phyloP scores from a whole-genome alignment of 2,329 filamentous ascomycete species.

The Truncatella angustata region DNA sequence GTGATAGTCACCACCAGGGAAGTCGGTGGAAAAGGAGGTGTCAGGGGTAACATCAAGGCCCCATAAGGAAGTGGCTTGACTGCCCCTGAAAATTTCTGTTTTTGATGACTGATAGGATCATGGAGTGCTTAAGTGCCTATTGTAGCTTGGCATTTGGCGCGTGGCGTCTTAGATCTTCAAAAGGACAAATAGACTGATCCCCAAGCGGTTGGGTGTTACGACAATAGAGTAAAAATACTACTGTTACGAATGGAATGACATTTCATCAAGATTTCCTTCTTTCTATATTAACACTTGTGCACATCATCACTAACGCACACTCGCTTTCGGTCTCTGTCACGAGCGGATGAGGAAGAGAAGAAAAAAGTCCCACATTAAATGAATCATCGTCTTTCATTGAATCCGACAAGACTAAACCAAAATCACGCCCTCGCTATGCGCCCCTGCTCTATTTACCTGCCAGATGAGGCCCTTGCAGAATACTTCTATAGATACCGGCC shows the following conservation, averaged over 20 bases:
- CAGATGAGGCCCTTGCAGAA: not conserved
- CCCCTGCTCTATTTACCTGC: not conserved
- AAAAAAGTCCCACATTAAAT: too few relatives aligned
- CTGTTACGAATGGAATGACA: too few relatives aligned
- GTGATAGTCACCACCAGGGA: constrained; percentile 81
- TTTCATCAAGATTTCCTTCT: too few relatives aligned
- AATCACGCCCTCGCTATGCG: not conserved
- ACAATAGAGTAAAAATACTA: constrained; percentile 1
- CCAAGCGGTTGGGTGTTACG: not conserved
- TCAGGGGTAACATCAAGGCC: constrained; percentile 58
- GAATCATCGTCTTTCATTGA: not conserved
- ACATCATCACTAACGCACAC: too few relatives aligned
- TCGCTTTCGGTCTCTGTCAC: too few relatives aligned
- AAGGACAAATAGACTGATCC: constrained; percentile 3
- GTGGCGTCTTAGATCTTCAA: constrained; percentile 3
- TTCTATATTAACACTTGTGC: too few relatives aligned
- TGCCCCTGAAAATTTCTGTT: not conserved
- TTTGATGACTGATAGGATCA: not conserved
- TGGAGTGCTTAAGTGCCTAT: not conserved
- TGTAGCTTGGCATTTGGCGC: not conserved
- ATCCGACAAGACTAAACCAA: not conserved
- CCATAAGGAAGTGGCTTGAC: constrained; percentile 14
- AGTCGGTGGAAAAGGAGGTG: constrained; percentile 82
- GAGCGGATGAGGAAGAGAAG: too few relatives aligned
- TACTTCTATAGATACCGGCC: not conserved